Conservation (phyloP, 176 grass and related monocot species). For the Neostapfia colusana region DNA sequence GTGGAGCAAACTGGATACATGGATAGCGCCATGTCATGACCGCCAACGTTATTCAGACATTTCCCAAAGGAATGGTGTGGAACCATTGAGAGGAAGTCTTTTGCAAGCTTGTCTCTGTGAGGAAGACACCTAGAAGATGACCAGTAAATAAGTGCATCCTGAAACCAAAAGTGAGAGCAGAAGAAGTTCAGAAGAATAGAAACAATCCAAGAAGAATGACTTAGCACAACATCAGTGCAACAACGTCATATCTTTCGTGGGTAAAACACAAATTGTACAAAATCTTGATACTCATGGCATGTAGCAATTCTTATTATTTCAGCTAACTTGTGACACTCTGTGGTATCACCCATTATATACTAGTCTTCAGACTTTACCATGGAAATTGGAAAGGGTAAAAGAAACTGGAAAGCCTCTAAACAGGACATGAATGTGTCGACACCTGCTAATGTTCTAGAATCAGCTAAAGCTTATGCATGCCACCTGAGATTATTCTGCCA, state of each 20-base stretch:
- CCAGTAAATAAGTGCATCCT: constrained; percentile 93
- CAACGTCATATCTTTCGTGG: constrained; percentile 20
- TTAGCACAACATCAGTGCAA: not conserved
- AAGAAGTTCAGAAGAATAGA: constrained; percentile 30
- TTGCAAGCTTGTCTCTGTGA: constrained; percentile 64
- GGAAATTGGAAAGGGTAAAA: not conserved
- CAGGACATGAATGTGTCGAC: not conserved
- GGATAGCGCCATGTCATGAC: constrained; percentile 63
- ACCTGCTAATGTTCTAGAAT: constrained; percentile 8
- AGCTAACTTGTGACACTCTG: not conserved
- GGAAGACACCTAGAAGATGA: constrained; percentile 90
- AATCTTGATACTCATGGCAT: not conserved
- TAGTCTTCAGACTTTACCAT: constrained; percentile 2
- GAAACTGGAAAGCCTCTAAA: not conserved
- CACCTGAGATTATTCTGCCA: not conserved
- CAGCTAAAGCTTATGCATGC: not conserved
- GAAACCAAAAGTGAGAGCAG: constrained; percentile 35
- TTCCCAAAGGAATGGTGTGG: constrained; percentile 85
- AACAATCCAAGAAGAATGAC: not conserved
- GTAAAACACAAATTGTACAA: constrained; percentile 7
- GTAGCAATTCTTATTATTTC: not conserved
- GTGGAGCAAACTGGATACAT: constrained; percentile 71
- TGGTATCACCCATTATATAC: constrained; percentile 17
- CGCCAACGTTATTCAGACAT: constrained; percentile 90
- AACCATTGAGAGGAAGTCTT: constrained; percentile 60